These are phyloP conservation scores for Alternaria sp. DNA, from an alignment of 2,329 filamentous ascomycete genomes.

Conservation along the genomic window DNA sequence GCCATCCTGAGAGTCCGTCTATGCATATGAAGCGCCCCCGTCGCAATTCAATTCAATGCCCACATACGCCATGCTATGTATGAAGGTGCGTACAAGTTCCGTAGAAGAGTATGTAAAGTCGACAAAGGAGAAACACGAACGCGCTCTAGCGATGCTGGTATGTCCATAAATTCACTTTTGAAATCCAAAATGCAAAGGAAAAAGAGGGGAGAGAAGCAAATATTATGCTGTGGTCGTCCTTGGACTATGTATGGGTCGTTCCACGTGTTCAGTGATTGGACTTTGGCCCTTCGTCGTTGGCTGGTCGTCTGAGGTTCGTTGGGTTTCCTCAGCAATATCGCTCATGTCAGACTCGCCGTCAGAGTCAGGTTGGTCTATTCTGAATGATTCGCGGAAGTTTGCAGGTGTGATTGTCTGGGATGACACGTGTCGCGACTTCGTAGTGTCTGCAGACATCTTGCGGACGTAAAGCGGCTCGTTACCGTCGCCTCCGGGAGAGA, in stretches of 20 bases:
- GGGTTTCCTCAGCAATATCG: constrained; percentile 44
- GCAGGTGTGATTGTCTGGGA: constrained; percentile 47
- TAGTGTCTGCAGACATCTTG: constrained; percentile 34
- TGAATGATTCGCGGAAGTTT: constrained; percentile 35
- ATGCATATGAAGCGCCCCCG: constrained; percentile 16
- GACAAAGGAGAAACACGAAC: constrained; percentile 17
- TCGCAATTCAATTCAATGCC: constrained; percentile 19
- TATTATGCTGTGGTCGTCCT: constrained; percentile 27
- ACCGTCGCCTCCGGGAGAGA: constrained; percentile 27
- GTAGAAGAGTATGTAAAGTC: constrained; percentile 13
- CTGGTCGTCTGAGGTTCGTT: constrained; percentile 16
- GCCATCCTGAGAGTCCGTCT: constrained; percentile 14
- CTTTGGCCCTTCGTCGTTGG: constrained; percentile 24
- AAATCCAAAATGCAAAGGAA: constrained; percentile 25
- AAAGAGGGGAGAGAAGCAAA: constrained; percentile 8
- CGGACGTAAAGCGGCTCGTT: constrained; percentile 34
- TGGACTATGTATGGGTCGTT: constrained; percentile 16
- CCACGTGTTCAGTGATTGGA: constrained; percentile 18
- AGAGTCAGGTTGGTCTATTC: constrained; percentile 29
- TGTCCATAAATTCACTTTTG: constrained; percentile 24
- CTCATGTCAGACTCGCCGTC: constrained; percentile 44
- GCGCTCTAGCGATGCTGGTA: constrained; percentile 27
- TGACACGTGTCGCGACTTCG: constrained; percentile 48
- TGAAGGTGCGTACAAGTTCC: constrained; percentile 19
- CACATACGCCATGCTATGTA: constrained; percentile 26